Base-by-base conservation (phyloP, 2,329 filamentous ascomycete genomes). In the Simplicillium sp. region DNA sequence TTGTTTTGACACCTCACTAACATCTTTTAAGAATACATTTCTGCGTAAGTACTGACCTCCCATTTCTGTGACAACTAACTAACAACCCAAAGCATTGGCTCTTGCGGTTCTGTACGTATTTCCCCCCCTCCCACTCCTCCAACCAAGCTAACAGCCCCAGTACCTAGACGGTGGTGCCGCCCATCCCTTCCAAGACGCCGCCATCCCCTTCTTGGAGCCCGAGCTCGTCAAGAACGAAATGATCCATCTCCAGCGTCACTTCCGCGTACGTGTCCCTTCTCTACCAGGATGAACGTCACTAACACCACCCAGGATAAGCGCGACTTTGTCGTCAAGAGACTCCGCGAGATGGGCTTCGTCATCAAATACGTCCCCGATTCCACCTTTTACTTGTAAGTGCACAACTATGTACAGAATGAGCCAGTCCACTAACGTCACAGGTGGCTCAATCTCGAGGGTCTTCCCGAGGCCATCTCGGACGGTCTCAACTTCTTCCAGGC, bases 401-500 rank as follows among this genome's bases (percentile, higher is more conserved):
- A 11, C 15, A 20, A n/a, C 12, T 13, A 11, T 29, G 8, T 9
- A 7, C 14, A 37, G 4, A 9, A n/a, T 36, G 13, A 37, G 14
- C 8, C 14, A 15, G 12, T 3, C 18, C 31, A n/a, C 45, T 50
- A 37, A 49, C 34, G 3, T 4, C 3, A 33, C 36, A 66, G 64
- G 35, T 68, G 75, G 75, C 63, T 79, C 45, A 76, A 73, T 65
- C 80, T 76, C 51, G 80, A 71, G 61, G 72, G 74, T 37, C 70
- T 92, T 3, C 86, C 90, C 1, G 74, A 75, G n/a, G 76, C 80
- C 46, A 94, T 97, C 60, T 82, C 84, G 44, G 90, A 97, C 59
- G 90, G 90, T 8, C 70, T 97, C 55, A 95, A 94, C 68, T 97
- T 97, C 75, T 96, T 97, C 78, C 80, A 92, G 60, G 88, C 88